A percentile compares a stretch with the other conserved stretches of the same genome.
Conservation (phyloP, 2,329 filamentous ascomycete genomes). For the Chrysosphaeria jannelii region DNA sequence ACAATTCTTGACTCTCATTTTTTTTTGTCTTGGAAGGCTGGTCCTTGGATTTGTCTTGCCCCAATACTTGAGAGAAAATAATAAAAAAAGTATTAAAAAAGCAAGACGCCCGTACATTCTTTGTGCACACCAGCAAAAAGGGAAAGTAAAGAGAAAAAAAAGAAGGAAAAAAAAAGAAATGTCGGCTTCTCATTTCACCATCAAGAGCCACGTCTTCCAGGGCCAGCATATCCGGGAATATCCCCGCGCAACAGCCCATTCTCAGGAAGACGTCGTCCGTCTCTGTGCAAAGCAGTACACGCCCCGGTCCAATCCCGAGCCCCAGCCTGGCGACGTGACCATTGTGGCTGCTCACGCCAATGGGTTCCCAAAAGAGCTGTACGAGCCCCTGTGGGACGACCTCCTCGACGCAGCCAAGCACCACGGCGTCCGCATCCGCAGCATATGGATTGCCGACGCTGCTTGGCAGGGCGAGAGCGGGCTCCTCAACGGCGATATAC, state of each 20-base stretch:
- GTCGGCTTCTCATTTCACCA: slow-evolving; percentile 17
- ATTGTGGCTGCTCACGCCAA: slow-evolving; percentile 74
- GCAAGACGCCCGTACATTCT: background rate
- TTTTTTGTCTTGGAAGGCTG: too few relatives aligned
- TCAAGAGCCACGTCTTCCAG: slow-evolving; percentile 44
- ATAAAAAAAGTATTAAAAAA: too few relatives aligned
- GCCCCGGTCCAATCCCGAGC: slow-evolving; percentile 35
- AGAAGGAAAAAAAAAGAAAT: too few relatives aligned
- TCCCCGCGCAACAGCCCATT: slow-evolving; percentile 35
- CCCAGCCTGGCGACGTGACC: slow-evolving; percentile 49
- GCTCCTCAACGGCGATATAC: slow-evolving; percentile 38
- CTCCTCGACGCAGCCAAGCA: slow-evolving; percentile 26
- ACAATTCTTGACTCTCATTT: too few relatives aligned
- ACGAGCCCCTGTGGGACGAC: slow-evolving; percentile 78
- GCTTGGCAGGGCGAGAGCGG: slow-evolving; percentile 59
- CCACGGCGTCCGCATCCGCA: slow-evolving; percentile 37
- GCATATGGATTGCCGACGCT: slow-evolving; percentile 78
- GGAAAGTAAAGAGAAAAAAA: too few relatives aligned
- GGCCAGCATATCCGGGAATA: slow-evolving; percentile 63
- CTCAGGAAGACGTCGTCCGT: slow-evolving; percentile 43
- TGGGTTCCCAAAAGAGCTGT: slow-evolving; percentile 84
- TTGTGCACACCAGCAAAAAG: background rate
- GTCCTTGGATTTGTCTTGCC: too few relatives aligned
- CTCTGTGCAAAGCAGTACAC: slow-evolving; percentile 72
- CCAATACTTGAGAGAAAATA: too few relatives aligned